A percentile compares a stretch with the other conserved stretches of the same genome.
Evolutionary conservation across 192 early-diverging fungal genomes (phyloP).

Genomic region (Coemansia erecta): DNA sequence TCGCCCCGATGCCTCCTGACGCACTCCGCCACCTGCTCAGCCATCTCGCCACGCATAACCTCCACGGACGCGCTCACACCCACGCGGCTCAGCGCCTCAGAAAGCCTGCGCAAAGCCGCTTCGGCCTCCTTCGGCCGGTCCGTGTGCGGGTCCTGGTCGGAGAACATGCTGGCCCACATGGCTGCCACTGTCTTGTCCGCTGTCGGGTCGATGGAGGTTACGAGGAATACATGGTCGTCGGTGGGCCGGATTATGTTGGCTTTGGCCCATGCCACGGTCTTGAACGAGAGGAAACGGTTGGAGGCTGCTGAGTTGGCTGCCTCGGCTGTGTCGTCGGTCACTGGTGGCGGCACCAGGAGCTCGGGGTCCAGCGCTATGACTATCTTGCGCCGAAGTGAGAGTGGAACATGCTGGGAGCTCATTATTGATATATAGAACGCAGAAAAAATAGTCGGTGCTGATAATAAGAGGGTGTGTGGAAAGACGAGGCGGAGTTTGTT

Average conservation of each 20-base stretch:
- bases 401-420: constrained; percentile 24
- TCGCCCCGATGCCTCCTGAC: constrained; percentile 33
- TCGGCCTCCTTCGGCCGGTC: constrained; percentile 13
- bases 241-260: constrained; percentile 31
- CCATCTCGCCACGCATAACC: constrained; percentile 16
- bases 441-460: neutral
- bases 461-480: too few relatives aligned
- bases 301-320: neutral
- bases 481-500: neutral
- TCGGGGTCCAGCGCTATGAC: constrained; percentile 46
- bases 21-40: constrained; percentile 15
- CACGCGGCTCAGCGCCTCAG: constrained; percentile 7
- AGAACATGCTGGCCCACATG: constrained; percentile 39
- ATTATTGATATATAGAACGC: neutral
- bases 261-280: constrained; percentile 46
- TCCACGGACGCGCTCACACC: constrained; percentile 25
- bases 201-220: constrained; percentile 20
- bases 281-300: constrained; percentile 27
- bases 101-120: constrained; percentile 10
- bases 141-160: constrained; percentile 15
- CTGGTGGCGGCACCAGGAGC: constrained; percentile 7
- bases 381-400: constrained; percentile 47
- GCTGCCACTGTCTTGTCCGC: neutral
- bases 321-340: neutral
- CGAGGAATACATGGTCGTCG: constrained; percentile 48